These are phyloP conservation scores for Grosmannia huntii DNA, from an alignment of 2,329 filamentous ascomycete species.

Conservation along the genomic window DNA sequence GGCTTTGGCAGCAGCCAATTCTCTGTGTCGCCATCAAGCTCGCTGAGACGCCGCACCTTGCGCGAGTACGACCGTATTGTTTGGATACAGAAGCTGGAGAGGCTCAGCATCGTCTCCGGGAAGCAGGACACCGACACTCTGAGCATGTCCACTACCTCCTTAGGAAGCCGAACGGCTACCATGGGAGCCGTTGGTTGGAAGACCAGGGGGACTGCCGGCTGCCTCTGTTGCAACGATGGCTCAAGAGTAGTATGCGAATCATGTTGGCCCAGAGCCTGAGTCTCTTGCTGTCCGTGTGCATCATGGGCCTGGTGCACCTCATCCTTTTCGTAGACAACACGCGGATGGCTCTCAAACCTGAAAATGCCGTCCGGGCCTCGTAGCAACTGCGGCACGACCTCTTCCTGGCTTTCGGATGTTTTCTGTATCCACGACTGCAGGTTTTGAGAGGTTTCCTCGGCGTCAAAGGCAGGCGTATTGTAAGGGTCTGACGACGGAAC, in stretches of 20 bases:
- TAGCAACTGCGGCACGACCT: neutral
- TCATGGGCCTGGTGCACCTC: neutral
- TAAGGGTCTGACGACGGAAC: neutral
- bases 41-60: slow-evolving; percentile 32
- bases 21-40: slow-evolving; percentile 11
- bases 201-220: neutral
- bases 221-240: neutral
- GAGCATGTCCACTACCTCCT: slow-evolving; percentile 40
- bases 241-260: neutral
- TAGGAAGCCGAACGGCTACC: slow-evolving; percentile 31
- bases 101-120: slow-evolving; percentile 45
- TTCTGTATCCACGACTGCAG: slow-evolving; percentile 9
- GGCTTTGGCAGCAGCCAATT: slow-evolving; percentile 8
- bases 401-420: slow-evolving; percentile 2
- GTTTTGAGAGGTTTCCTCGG: slow-evolving; percentile 3
- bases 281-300: neutral
- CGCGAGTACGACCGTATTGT: slow-evolving; percentile 43
- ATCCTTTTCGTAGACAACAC: neutral
- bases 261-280: neutral
- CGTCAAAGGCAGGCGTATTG: neutral
- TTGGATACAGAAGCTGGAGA: slow-evolving; percentile 42
- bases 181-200: neutral
- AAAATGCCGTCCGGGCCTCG: neutral
- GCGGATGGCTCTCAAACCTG: neutral
- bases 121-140: slow-evolving; percentile 42